Conservation (phyloP, 257 asterid genomes). For the Nicotiana attenuata region DNA sequence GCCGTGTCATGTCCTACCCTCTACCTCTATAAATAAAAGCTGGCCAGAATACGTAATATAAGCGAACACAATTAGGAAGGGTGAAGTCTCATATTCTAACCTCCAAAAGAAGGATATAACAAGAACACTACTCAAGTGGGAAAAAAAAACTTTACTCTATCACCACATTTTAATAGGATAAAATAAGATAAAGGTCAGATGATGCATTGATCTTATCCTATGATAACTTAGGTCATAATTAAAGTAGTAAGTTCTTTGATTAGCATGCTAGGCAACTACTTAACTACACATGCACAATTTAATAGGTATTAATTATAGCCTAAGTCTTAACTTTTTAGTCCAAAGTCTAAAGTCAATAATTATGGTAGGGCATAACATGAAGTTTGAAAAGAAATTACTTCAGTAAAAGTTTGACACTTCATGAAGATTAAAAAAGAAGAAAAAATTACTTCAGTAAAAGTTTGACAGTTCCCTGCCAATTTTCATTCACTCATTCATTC, state of each 20-base stretch:
- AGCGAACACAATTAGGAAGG: too few relatives aligned
- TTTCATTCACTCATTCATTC: neutral
- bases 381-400: neutral
- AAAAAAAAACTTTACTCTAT: neutral
- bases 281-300: constrained; percentile 6
- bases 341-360: neutral
- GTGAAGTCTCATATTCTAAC: too few relatives aligned
- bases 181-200: neutral
- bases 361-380: neutral
- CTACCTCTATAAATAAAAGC: too few relatives aligned
- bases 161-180: neutral
- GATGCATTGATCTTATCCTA: constrained; percentile 7
- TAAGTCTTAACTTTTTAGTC: neutral
- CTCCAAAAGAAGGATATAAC: neutral
- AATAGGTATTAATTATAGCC: neutral
- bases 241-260: constrained; percentile 12
- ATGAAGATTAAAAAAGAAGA: neutral
- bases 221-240: neutral
- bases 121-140: neutral
- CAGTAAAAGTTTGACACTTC: constrained; percentile 2
- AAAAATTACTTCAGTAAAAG: neutral
- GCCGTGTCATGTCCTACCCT: too few relatives aligned
- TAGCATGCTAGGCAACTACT: constrained; percentile 9
- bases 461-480: neutral
- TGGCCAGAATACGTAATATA: too few relatives aligned